Evolutionary conservation across 2,329 filamentous ascomycete genomes (phyloP).

Genomic region (Xylaria hypoxylon): DNA sequence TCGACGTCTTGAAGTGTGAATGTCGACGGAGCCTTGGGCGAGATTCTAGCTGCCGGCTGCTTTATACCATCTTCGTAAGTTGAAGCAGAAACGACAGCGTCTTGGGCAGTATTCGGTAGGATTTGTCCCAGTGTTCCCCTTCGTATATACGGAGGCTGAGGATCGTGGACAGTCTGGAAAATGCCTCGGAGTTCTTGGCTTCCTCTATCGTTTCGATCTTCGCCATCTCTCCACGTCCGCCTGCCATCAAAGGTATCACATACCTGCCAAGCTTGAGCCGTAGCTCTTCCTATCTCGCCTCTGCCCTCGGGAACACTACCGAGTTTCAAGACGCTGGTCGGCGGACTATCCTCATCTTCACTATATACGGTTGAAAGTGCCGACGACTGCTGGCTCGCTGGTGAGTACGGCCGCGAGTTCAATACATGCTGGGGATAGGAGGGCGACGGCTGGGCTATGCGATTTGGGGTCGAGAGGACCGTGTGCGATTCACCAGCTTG

Average conservation of each 20-base stretch:
- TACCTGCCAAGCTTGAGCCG: slow-evolving; percentile 30
- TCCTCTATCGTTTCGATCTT: neutral
- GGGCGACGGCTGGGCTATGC: slow-evolving; percentile 35
- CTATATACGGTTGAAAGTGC: slow-evolving; percentile 69
- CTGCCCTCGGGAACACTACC: slow-evolving; percentile 12
- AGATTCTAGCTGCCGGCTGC: neutral
- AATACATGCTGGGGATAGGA: neutral
- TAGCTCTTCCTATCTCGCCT: slow-evolving; percentile 24
- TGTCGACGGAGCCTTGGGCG: slow-evolving; percentile 26
- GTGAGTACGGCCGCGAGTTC: slow-evolving; percentile 40
- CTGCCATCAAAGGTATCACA: slow-evolving; percentile 30
- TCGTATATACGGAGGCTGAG: slow-evolving; percentile 13
- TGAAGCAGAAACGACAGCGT: neutral
- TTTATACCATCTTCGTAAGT: neutral
- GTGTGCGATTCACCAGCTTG: slow-evolving; percentile 51
- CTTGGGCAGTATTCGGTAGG: neutral
- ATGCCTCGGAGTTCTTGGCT: neutral
- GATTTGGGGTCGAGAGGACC: slow-evolving; percentile 59
- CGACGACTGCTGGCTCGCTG: slow-evolving; percentile 61
- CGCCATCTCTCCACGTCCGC: neutral
- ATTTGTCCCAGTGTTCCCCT: slow-evolving; percentile 35
- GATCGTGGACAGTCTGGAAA: neutral
- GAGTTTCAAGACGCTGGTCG: slow-evolving; percentile 23
- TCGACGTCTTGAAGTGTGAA: slow-evolving; percentile 38
- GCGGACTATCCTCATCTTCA: slow-evolving; percentile 58